These are phyloP conservation scores for Tricladium varicosporioides DNA, from an alignment of 2,329 filamentous ascomycete genomes.

Conservation along the genomic window DNA sequence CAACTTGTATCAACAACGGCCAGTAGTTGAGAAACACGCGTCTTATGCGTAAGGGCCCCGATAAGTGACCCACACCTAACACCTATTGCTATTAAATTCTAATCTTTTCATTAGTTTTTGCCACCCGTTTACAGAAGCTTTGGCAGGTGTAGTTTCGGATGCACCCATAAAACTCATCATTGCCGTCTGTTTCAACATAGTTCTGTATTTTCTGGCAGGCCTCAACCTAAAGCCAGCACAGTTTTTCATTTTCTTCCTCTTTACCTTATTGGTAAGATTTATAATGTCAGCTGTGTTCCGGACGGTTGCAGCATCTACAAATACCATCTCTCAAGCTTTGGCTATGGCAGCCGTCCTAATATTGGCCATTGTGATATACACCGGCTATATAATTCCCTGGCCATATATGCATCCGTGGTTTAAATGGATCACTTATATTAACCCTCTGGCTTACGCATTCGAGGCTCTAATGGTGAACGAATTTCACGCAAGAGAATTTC, in stretches of 20 bases:
- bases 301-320: conserved; percentile 70
- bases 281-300: conserved; percentile 69
- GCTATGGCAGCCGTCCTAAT: conserved; percentile 55
- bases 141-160: conserved; percentile 83
- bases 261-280: conserved; percentile 45
- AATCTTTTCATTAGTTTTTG: conserved; percentile 50
- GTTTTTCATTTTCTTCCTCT: conserved; percentile 75
- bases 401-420: conserved; percentile 76
- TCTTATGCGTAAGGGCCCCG: conserved; percentile 61
- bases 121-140: conserved; percentile 83
- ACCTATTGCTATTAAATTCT: too few species aligned
- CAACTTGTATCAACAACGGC: conserved; percentile 76
- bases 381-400: conserved; percentile 41
- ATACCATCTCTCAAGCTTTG: conserved; percentile 66
- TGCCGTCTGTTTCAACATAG: conserved; percentile 72
- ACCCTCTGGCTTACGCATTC: conserved; percentile 68
- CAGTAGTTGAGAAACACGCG: conserved; percentile 87
- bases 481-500: conserved; percentile 54
- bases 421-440: conserved; percentile 71
- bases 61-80: too few species aligned
- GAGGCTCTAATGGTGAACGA: conserved; percentile 81
- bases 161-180: conserved; percentile 80
- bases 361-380: conserved; percentile 34
- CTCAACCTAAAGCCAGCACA: conserved; percentile 61
- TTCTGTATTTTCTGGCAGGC: conserved; percentile 84